Conservation (phyloP, 2,329 filamentous ascomycete species). For the Monosporascus sp. region DNA sequence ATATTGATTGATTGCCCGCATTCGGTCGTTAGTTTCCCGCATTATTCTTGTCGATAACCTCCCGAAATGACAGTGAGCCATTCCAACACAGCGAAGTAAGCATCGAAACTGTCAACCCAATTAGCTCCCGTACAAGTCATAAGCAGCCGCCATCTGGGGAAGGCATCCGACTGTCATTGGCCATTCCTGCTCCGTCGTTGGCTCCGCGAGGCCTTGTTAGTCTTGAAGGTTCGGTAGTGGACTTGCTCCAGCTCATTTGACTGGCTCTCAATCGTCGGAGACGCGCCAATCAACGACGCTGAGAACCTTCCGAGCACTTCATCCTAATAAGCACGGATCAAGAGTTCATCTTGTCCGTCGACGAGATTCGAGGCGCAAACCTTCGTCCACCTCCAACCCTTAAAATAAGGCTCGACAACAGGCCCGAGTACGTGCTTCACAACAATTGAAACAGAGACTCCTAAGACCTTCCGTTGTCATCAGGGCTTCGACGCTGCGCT, state of each 20-base stretch:
- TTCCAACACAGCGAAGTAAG: slow-evolving; percentile 12
- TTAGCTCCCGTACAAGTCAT: slow-evolving; percentile 19
- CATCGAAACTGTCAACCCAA: slow-evolving; percentile 16
- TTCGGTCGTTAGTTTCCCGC: background rate
- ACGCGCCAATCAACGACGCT: slow-evolving; percentile 27
- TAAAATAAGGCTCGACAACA: background rate
- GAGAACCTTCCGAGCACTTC: slow-evolving; percentile 15
- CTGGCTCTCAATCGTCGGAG: slow-evolving; percentile 20
- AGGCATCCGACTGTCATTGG: slow-evolving; percentile 18
- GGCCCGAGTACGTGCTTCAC: background rate
- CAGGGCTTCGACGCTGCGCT: background rate
- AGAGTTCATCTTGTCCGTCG: slow-evolving; percentile 23
- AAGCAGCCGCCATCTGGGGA: slow-evolving; percentile 9
- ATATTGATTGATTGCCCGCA: background rate
- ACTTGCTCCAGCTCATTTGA: slow-evolving; percentile 18
- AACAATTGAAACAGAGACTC: background rate
- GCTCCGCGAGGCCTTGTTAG: slow-evolving; percentile 15
- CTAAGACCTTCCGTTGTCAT: background rate
- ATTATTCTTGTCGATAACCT: background rate
- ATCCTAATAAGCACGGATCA: slow-evolving; percentile 29
- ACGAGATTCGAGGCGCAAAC: slow-evolving; percentile 21
- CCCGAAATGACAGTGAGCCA: slow-evolving; percentile 2
- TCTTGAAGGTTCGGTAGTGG: slow-evolving; percentile 17
- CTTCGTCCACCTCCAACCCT: slow-evolving; percentile 8
- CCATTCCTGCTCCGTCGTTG: slow-evolving; percentile 17